Percentiles rank a stretch among this genome's conserved stretches.
Conservation (phyloP, 805 yeast genomes). For the Kodamaea kakaduensis region DNA sequence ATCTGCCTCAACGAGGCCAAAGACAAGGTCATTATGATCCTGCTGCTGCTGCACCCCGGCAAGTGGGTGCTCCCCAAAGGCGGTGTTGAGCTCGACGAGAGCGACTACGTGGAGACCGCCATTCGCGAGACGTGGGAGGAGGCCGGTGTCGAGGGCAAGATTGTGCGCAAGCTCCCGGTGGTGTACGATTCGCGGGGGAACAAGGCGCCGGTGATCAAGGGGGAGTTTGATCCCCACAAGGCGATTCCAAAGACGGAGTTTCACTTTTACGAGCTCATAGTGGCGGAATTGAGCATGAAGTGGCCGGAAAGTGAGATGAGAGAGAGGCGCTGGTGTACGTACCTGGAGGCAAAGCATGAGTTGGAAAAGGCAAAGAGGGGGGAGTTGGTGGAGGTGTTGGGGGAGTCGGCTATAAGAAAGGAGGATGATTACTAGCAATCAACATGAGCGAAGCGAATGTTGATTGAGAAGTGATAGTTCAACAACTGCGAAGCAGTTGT, state of each 20-base stretch:
- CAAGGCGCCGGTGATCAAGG: constrained; percentile 34
- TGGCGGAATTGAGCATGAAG: constrained; percentile 47
- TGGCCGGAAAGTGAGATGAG: constrained; percentile 78
- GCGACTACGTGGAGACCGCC: constrained; percentile 51
- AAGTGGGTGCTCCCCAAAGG: constrained; percentile 95
- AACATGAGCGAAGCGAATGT: too few relatives aligned
- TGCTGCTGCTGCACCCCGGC: constrained; percentile 64
- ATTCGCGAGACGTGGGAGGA: constrained; percentile 97
- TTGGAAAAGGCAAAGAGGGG: constrained; percentile 55
- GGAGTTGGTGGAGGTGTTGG: constrained; percentile 63
- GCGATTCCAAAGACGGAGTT: constrained; percentile 77
- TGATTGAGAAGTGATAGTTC: too few relatives aligned
- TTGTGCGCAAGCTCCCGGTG: constrained; percentile 54
- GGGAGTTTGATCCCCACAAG: constrained; percentile 31
- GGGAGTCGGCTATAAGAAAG: constrained; percentile 49
- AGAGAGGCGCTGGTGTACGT: constrained; percentile 71
- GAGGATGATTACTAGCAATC: neutral
- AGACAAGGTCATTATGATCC: constrained; percentile 68
- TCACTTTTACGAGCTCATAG: constrained; percentile 77
- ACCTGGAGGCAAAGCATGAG: constrained; percentile 61
- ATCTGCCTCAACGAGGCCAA: constrained; percentile 59
- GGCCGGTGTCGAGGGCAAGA: constrained; percentile 78
- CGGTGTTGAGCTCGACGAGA: constrained; percentile 86
- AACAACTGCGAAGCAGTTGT: too few relatives aligned
- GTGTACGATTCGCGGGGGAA: constrained; percentile 53